phyloP scores from a whole-genome alignment of 2,329 filamentous ascomycete species.

The Lasiodiplodia hormozganensis region DNA sequence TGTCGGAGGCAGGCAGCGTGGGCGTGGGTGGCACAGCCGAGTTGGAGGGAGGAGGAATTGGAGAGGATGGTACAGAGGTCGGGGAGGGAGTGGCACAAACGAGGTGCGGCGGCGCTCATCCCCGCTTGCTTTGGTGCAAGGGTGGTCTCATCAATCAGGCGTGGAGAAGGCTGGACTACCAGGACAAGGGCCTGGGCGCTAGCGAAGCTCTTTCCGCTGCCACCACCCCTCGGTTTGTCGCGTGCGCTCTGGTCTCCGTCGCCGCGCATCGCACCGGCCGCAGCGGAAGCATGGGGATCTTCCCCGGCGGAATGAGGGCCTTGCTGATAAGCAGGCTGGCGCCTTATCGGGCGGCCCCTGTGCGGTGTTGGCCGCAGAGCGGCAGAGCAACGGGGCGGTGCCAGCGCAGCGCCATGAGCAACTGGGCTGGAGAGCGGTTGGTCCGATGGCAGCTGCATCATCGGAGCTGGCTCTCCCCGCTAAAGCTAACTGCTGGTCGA shows the following conservation, averaged over 20 bases:
- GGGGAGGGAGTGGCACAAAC: slow-evolving; percentile 14
- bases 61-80: slow-evolving; percentile 17
- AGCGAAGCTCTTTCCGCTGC: slow-evolving; percentile 4
- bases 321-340: slow-evolving; percentile 1
- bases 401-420: slow-evolving; percentile 1
- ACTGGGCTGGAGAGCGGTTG: neutral
- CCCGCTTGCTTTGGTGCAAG: slow-evolving; percentile 16
- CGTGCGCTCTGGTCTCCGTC: neutral
- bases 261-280: slow-evolving; percentile 6
- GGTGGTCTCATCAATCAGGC: slow-evolving; percentile 20
- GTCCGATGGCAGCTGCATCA: neutral
- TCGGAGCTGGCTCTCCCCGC: slow-evolving; percentile 3
- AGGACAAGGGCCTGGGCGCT: slow-evolving; percentile 14
- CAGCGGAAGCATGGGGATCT: slow-evolving; percentile 13
- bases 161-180: slow-evolving; percentile 21
- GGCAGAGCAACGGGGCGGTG: neutral
- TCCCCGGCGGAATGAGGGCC: slow-evolving; percentile 6
- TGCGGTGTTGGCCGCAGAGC: neutral
- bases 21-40: slow-evolving; percentile 7
- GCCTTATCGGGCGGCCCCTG: slow-evolving; percentile 6
- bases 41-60: slow-evolving; percentile 12
- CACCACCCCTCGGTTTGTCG: neutral
- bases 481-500: neutral
- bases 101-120: slow-evolving; percentile 9
- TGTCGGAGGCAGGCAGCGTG: slow-evolving; percentile 5